Conservation (phyloP, 78 protist species). For the Dictyostelium firmibasis region DNA sequence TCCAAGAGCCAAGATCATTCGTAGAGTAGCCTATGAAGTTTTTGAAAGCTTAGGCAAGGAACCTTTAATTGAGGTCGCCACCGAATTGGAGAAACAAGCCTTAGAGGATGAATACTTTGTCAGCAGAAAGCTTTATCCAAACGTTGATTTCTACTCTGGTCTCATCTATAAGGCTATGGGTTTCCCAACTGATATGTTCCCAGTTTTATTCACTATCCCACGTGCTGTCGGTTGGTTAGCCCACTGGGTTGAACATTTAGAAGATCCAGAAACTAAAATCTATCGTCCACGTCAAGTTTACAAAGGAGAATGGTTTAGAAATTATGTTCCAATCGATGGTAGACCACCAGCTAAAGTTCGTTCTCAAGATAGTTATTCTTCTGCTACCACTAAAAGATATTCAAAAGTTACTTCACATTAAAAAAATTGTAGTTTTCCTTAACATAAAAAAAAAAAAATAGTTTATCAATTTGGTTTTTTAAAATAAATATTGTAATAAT, state of each 20-base stretch:
- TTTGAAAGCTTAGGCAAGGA: conserved; percentile 29
- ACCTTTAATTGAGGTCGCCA: conserved; percentile 82
- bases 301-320: conserved; percentile 25
- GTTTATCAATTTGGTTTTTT: not conserved
- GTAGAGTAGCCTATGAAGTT: conserved; percentile 55
- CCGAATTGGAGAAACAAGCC: conserved; percentile 82
- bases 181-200: conserved; percentile 88
- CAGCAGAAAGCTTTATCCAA: conserved; percentile 89
- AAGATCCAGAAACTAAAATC: conserved; percentile 71
- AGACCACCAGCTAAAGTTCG: conserved; percentile 73
- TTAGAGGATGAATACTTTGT: conserved; percentile 82
- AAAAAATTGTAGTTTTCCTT: not conserved
- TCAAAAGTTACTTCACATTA: conserved; percentile 21
- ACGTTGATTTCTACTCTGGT: conserved; percentile 85
- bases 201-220: conserved; percentile 78
- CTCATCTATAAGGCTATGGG: conserved; percentile 79
- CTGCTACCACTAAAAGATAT: conserved; percentile 69
- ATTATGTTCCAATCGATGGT: conserved; percentile 41
- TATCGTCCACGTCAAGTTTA: conserved; percentile 79
- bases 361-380: conserved; percentile 60
- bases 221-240: conserved; percentile 85
- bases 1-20: conserved; percentile 88
- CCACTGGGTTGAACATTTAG: conserved; percentile 78
- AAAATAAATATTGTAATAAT: not conserved
- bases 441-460: too few relatives aligned